These are phyloP conservation scores for Termitomyces sp. DNA, from an alignment of 768 basidiomycete genomes.

Conservation along the genomic window DNA sequence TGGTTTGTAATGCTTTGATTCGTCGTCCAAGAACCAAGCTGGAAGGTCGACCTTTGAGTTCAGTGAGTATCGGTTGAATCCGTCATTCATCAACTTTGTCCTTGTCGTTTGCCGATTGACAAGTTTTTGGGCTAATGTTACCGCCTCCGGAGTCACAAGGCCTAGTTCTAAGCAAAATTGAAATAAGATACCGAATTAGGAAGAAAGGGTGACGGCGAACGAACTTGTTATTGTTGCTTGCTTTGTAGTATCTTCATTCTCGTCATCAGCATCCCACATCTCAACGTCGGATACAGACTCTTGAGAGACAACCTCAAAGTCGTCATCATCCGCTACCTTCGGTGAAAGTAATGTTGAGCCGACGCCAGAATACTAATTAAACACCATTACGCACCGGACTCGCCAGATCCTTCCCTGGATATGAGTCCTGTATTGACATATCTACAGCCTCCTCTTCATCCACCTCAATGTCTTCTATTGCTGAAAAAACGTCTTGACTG, in stretches of 20 bases:
- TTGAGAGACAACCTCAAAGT: conserved; percentile 74
- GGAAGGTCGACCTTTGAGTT: conserved; percentile 91
- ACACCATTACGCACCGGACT: conserved; percentile 8
- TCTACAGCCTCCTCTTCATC: conserved; percentile 20
- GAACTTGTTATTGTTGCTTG: conserved; percentile 62
- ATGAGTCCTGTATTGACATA: conserved; percentile 11
- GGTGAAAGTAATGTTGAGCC: neutral
- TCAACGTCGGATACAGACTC: conserved; percentile 54
- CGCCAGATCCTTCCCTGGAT: conserved; percentile 17
- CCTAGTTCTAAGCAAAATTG: conserved; percentile 55
- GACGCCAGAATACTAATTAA: neutral
- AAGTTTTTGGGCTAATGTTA: conserved; percentile 85
- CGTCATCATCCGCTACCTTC: conserved; percentile 38
- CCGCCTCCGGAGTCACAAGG: conserved; percentile 81
- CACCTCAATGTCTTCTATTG: conserved; percentile 31
- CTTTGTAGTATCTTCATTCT: conserved; percentile 67
- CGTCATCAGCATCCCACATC: conserved; percentile 79
- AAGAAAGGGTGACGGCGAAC: neutral
- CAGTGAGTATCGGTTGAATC: conserved; percentile 91
- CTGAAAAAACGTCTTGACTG: conserved; percentile 85
- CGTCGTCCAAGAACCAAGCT: conserved; percentile 96
- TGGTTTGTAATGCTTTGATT: conserved; percentile 85
- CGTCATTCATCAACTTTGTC: conserved; percentile 87
- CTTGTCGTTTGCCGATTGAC: conserved; percentile 88
- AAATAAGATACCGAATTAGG: conserved; percentile 2